phyloP scores from a whole-genome alignment of 2,329 filamentous ascomycete genomes.

The Arthrobotrys iridis region DNA sequence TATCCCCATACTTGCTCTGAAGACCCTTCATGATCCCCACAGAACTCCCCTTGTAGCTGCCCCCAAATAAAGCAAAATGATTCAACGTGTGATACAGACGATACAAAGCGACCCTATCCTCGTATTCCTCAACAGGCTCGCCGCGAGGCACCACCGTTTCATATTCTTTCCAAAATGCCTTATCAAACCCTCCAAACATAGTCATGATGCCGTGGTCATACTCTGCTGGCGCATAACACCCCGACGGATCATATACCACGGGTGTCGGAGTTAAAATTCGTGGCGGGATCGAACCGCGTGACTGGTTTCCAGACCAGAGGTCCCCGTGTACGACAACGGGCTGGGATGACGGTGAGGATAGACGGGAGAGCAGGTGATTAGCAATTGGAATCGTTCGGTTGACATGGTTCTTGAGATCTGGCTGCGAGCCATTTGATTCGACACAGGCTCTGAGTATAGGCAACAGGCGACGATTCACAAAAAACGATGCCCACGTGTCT shows the following conservation, averaged over 20 bases:
- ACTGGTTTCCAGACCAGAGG: conserved; percentile 77
- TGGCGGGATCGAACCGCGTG: conserved; percentile 38
- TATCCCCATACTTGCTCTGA: conserved; percentile 73
- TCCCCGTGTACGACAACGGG: conserved; percentile 85
- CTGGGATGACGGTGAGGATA: conserved; percentile 21
- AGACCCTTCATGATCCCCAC: conserved; percentile 81
- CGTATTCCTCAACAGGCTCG: conserved; percentile 82
- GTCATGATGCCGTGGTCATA: conserved; percentile 93
- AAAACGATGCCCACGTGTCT: conserved; percentile 84
- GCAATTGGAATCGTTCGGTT: conserved; percentile 63
- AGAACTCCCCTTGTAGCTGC: conserved; percentile 78
- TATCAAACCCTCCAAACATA: conserved; percentile 91
- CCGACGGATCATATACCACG: conserved; percentile 78
- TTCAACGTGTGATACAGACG: conserved; percentile 93
- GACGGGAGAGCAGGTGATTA: conserved; percentile 37
- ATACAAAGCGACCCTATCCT: conserved; percentile 83
- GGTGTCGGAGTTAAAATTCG: conserved; percentile 23
- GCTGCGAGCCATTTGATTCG: conserved; percentile 72
- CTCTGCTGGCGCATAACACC: conserved; percentile 86
- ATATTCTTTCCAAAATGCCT: conserved; percentile 79
- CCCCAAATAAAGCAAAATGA: conserved; percentile 85
- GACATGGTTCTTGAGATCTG: conserved; percentile 71
- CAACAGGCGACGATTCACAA: conserved; percentile 77
- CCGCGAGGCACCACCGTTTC: conserved; percentile 77
- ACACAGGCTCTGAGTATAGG: conserved; percentile 66